phyloP scores from a whole-genome alignment of 805 yeast species.

The Saccharomyces paradoxus region DNA sequence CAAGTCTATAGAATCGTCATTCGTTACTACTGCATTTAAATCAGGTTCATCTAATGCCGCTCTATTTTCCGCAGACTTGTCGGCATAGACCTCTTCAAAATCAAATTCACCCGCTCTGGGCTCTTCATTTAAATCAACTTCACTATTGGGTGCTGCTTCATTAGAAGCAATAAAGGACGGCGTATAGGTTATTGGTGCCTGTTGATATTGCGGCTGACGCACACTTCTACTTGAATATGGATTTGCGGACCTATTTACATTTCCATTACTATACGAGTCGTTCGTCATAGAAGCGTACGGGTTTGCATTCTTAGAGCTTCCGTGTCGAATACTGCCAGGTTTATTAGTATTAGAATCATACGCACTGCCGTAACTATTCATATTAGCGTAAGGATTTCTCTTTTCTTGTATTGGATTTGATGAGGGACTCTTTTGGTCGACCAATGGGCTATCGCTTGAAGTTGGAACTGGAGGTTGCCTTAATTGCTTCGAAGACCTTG shows the following conservation, averaged over 20 bases:
- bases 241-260: conserved; percentile 1
- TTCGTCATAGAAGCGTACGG: conserved; percentile 5
- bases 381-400: conserved; percentile 8
- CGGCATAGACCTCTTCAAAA: conserved; percentile 13
- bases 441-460: not conserved
- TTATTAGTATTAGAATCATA: not conserved
- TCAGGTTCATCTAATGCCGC: not conserved
- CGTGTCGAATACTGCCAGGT: not conserved
- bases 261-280: not conserved
- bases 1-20: conserved; percentile 23
- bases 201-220: not conserved
- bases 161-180: not conserved
- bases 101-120: conserved; percentile 16
- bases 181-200: not conserved
- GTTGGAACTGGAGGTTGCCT: not conserved
- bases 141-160: not conserved
- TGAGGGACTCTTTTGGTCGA: not conserved
- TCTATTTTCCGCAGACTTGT: not conserved
- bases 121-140: conserved; percentile 5
- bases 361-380: not conserved
- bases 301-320: conserved; percentile 3
- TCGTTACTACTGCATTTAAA: conserved; percentile 3
- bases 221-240: conserved; percentile 1
- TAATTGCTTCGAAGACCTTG: not conserved
- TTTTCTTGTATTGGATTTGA: not conserved